Evolutionary conservation across 768 basidiomycete genomes (phyloP).

Genomic region (Chalciporus chontae): DNA sequence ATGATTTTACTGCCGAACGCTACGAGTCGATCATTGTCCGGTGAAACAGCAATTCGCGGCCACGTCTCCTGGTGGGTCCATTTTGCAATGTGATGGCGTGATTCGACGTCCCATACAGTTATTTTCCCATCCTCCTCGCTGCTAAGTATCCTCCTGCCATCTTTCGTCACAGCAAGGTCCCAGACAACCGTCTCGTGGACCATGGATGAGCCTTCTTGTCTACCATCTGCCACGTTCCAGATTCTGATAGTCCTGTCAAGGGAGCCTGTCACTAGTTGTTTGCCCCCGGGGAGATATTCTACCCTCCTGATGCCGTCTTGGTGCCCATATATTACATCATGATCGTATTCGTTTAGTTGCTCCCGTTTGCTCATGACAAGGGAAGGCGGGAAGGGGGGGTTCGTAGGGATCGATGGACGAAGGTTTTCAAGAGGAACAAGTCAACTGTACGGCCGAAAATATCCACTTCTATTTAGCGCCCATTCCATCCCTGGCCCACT

Average conservation of each 20-base stretch:
- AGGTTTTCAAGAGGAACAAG: too few species aligned
- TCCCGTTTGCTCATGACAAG: too few species aligned
- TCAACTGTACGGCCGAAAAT: too few species aligned
- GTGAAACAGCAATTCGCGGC: not conserved
- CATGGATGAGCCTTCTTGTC: slow-evolving; percentile 2
- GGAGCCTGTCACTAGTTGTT: slow-evolving; percentile 3
- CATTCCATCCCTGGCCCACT: too few species aligned
- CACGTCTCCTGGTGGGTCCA: not conserved
- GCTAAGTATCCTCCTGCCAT: slow-evolving; percentile 3
- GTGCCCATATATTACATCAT: not conserved
- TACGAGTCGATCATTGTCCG: slow-evolving; percentile 1
- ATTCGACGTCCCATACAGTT: slow-evolving; percentile 4
- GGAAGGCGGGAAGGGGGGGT: too few species aligned
- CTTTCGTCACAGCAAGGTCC: not conserved
- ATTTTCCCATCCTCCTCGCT: not conserved
- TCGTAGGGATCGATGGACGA: too few species aligned
- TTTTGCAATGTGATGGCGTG: not conserved
- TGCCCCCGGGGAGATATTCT: slow-evolving; percentile 7
- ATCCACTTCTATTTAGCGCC: too few species aligned
- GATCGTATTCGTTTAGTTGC: too few species aligned
- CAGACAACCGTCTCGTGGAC: not conserved
- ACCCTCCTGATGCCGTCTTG: not conserved
- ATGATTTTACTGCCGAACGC: not conserved
- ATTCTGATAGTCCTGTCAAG: not conserved
- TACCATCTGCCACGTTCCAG: slow-evolving; percentile 8